Evolutionary conservation across 257 asterid species (phyloP), one percentile per base, ranked within the genome.

Genomic region (Misopates orontium): DNA sequence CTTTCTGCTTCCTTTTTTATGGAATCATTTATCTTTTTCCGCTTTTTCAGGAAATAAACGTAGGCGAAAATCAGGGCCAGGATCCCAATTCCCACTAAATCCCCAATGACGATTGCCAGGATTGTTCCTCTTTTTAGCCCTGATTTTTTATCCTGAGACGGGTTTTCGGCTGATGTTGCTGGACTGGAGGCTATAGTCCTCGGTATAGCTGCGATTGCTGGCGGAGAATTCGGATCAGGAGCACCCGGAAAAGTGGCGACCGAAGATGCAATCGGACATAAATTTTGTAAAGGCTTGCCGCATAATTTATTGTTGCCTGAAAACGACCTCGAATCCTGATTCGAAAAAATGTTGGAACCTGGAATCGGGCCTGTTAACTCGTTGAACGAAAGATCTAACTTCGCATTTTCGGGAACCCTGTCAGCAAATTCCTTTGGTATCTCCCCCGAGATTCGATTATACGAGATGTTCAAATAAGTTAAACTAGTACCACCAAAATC

Each of bases 121-220:
- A 88, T 86, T 24, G 95, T 78, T 15, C 86, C 81, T 5, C 78
- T 68, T 56, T 66, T 79, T 1, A 90, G 68, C 18, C 87, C 82
- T 21, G 32, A 59, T 32, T 71, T 56, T 23, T 52, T 75, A 1
- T 32, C 58, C 13, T 55, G 72, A 0, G 71, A 16, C 21, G 78
- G 31, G 32, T 39, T 47, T 5, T 17, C 24, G 55, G 50, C 21
- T 39, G 66, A 63, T 6, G 82, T 51, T 0, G 63, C 78, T 0
- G 91, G 88, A 63, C 60, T 75, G 12, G 95, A 79, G 60, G 39
- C 79, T 0, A 82, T 73, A 14, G 91, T 71, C n/a, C 87, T 79
- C 0, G 99, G 99, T 10, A 86, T 84, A 45, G 95, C 96, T 44
- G 99, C 96, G 47, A 90, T 85, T 22, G 99, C 99, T 8, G 97